Percentiles rank a stretch among this genome's conserved stretches.
These are phyloP conservation scores for Solanum chmielewskii DNA, from an alignment of 257 asterid species.

Conservation along the genomic window DNA sequence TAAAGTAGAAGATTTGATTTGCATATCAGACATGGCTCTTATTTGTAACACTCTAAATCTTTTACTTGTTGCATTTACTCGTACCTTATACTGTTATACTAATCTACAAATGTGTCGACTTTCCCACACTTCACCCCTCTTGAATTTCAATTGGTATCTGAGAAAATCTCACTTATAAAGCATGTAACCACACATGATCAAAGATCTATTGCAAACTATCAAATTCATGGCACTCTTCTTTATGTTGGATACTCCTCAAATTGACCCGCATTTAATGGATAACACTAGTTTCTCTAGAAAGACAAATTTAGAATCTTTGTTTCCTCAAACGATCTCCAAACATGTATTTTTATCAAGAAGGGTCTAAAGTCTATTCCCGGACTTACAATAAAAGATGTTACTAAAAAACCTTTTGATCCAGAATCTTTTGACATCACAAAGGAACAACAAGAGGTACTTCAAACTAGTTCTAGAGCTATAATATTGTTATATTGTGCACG, in stretches of 20 bases:
- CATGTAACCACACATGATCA: background rate
- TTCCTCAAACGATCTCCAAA: background rate
- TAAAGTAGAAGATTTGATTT: no score
- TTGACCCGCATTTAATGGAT: background rate
- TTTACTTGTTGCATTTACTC: background rate
- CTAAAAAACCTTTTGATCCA: background rate
- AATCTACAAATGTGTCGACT: background rate
- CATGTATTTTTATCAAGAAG: no score
- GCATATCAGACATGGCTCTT: background rate
- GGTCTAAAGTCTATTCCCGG: background rate
- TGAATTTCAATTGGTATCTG: background rate
- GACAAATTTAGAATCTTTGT: background rate
- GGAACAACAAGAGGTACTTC: background rate
- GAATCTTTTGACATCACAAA: background rate
- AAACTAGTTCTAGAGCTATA: background rate
- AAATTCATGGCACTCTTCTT: background rate
- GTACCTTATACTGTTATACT: no score
- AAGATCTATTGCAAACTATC: background rate
- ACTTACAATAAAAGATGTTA: no score
- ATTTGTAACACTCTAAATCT: background rate
- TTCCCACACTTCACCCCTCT: background rate
- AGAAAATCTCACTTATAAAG: no score
- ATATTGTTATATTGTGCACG: background rate
- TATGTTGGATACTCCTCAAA: background rate
- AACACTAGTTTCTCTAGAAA: background rate